Base-by-base conservation (phyloP, 1,284 basidiomycete species). In the Boletellus sp. region DNA sequence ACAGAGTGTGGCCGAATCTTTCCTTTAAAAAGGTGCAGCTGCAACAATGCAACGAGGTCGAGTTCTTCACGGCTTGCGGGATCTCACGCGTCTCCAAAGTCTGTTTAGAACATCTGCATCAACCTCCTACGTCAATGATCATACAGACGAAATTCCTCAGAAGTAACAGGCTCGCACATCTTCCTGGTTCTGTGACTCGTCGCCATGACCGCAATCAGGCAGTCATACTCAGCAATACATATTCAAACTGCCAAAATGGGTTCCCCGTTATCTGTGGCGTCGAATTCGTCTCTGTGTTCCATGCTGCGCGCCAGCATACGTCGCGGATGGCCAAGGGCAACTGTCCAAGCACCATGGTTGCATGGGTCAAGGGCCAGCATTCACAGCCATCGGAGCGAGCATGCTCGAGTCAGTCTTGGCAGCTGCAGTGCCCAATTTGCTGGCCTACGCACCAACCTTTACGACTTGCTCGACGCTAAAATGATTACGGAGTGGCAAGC, bases 261-360 rank as follows among this genome's bases (percentile, higher is more conserved):
- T 51, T 46, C 38, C 47, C 49, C 52, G 56, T 53, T 69, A 69
- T 67, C 63, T 53, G 65, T 65, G 65, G 66, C 61, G 65, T 55
- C 26, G 47, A 61, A 56, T 61, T 65, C 61, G 54, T 56, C 54
- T 30, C 49, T 50, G 42, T 32, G 38, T 65, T 67, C 64, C 36
- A 62, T 56, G 50, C 64, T 65, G 66, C 66, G 52, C 30, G 30
- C 52, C 48, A 52, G 56, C 44, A 40, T 50, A 47, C n/a, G 30
- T 56, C 46, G 52, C 52, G 38, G 48, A 54, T 32, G 47, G 37
- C 33, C 49, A 42, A 50, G 38, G 42, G 43, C 48, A 44, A 54
- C 43, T 42, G 46, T 41, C 54, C 52, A 22, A 44, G 60, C 58
- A 53, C 50, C 56, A 16, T 51, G 49, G 47, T 51, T 60, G 44